Conservation (phyloP, 1,139 yeast genomes). For the Pichiaceae sp. region DNA sequence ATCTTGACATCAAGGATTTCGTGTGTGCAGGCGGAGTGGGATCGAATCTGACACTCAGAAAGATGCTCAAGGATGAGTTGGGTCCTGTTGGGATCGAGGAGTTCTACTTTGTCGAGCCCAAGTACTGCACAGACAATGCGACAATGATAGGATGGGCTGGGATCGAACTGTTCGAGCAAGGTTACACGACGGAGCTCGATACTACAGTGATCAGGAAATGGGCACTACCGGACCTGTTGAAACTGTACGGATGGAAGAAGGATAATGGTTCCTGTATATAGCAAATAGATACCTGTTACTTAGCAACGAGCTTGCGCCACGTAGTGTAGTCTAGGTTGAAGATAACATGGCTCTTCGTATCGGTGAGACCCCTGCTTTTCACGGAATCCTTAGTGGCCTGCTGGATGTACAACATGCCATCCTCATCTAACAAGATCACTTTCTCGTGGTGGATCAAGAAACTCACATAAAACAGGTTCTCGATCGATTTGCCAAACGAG, state of each 20-base stretch:
- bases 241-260: slow-evolving; percentile 42
- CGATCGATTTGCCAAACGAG: slow-evolving; percentile 73
- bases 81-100: slow-evolving; percentile 16
- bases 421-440: slow-evolving; percentile 43
- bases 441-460: slow-evolving; percentile 71
- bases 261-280: slow-evolving; percentile 2
- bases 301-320: slow-evolving; percentile 45
- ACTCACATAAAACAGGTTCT: slow-evolving; percentile 75
- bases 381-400: slow-evolving; percentile 13
- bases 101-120: slow-evolving; percentile 60
- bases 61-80: slow-evolving; percentile 35
- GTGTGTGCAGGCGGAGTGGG: slow-evolving; percentile 95
- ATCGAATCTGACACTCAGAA: slow-evolving; percentile 55
- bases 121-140: slow-evolving; percentile 89
- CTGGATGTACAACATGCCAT: slow-evolving; percentile 38
- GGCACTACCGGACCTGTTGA: slow-evolving; percentile 51
- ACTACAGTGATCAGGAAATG: slow-evolving; percentile 63
- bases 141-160: slow-evolving; percentile 98
- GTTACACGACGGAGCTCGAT: slow-evolving; percentile 39
- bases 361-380: slow-evolving; percentile 14
- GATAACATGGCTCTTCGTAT: slow-evolving; percentile 45
- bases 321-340: slow-evolving; percentile 60
- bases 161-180: slow-evolving; percentile 65
- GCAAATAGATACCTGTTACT: slow-evolving; percentile 3
- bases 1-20: slow-evolving; percentile 36